These are phyloP conservation scores for Centrapalus pauciflorus DNA, from an alignment of 129 eudicot genomes.

Conservation along the genomic window DNA sequence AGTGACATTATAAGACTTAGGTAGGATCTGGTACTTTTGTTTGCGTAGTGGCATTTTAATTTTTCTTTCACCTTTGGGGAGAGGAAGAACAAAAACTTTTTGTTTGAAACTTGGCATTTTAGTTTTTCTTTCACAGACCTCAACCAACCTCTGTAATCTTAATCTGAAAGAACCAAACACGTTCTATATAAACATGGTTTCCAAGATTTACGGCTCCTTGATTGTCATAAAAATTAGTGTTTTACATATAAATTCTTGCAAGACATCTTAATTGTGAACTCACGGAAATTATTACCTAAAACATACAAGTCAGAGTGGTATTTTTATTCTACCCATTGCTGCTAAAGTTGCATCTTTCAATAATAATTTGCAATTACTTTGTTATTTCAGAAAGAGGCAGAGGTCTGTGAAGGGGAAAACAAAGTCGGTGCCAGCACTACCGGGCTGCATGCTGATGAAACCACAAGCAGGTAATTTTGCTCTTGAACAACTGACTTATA, in stretches of 20 bases:
- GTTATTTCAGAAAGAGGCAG: slow-evolving; percentile 70
- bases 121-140: neutral
- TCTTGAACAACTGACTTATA: neutral
- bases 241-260: no score
- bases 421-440: slow-evolving; percentile 20
- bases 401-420: slow-evolving; percentile 30
- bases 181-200: neutral
- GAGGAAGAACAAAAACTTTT: slow-evolving; percentile 1
- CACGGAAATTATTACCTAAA: no score
- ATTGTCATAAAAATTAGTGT: no score
- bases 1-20: neutral
- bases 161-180: neutral
- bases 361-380: neutral
- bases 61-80: neutral
- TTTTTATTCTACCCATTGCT: no score
- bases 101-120: neutral
- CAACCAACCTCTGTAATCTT: neutral
- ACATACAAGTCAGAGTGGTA: no score
- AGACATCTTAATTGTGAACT: no score
- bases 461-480: slow-evolving; percentile 56
- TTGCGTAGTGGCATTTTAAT: neutral
- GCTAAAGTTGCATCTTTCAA: no score
- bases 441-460: slow-evolving; percentile 43
- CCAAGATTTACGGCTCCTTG: neutral
- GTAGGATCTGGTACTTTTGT: neutral